Evolutionary conservation across 345 rosid species (phyloP), one percentile per base, ranked within the genome.

Genomic region (Aegle marmelos): DNA sequence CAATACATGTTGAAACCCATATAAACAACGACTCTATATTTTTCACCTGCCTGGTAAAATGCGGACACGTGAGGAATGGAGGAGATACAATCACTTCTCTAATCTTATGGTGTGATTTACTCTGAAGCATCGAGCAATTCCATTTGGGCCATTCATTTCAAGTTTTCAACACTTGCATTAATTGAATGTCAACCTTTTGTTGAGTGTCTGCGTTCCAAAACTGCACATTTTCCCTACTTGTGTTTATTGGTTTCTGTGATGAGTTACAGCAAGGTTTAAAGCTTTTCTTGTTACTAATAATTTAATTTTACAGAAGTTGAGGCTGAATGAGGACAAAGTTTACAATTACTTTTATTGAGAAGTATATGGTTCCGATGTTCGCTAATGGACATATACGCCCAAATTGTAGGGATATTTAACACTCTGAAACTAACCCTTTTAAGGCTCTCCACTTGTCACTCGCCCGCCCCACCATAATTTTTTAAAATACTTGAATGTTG

Each of bases 231-330:
- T 72, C n/a, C 58, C 24, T 22, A 22, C 21, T 11, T 8, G 34
- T 56, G 64, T 31, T 56, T 50, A 30, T 64, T 27, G 48, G 78
- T 50, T 64, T 75, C 24, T 63, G 70, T 64, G 71, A 64, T 30
- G 60, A 64, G 56, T 41, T 53, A 24, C 48, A n/a, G 78, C n/a
- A 16, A 27, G 22, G 27, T 28, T 62, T 48, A 62, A 30, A 31
- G 60, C 45, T 61, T 60, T 41, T 41, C 36, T 75, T 17, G 13
- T 62, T 61, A 9, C 62, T 53, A 9, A 3, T 30, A 33, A 33
- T 37, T 50, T 31, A 64, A 33, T 64, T 75, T 64, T 64, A 10
- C 34, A 45, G 59, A 75, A 65, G 50, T 75, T 64, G 62, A 75
- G 50, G 63, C 22, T n/a, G 71, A 63, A 5, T 22, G 28, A 5